Conservation (phyloP, 1,284 basidiomycete genomes). For the Irpex sp. region DNA sequence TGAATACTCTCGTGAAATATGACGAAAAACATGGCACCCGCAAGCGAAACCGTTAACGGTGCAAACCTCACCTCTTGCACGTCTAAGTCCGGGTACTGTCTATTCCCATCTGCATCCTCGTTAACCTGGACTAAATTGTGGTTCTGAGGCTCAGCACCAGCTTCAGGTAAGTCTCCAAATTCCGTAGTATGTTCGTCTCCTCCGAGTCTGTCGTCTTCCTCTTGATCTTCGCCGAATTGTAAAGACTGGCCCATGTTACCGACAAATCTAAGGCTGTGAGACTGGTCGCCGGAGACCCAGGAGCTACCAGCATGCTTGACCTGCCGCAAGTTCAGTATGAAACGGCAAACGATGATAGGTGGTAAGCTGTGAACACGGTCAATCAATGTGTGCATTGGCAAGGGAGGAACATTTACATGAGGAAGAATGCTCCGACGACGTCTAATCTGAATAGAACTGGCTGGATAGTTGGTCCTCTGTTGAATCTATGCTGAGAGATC, state of each 20-base stretch:
- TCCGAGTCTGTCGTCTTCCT: too few relatives aligned
- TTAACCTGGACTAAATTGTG: too few relatives aligned
- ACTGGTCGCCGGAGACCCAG: neutral
- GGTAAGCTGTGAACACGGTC: neutral
- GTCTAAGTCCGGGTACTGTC: too few relatives aligned
- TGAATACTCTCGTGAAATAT: too few relatives aligned
- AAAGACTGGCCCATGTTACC: neutral
- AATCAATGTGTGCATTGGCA: too few relatives aligned
- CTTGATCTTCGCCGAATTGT: neutral
- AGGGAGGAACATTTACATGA: neutral
- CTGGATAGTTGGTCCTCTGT: neutral
- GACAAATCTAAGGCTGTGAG: neutral
- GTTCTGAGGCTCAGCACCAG: too few relatives aligned
- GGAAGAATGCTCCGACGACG: neutral
- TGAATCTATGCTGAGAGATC: neutral
- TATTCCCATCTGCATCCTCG: too few relatives aligned
- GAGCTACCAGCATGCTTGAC: neutral
- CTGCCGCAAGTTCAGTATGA: neutral
- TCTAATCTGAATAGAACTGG: neutral
- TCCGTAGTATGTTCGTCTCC: too few relatives aligned
- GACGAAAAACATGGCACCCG: too few relatives aligned
- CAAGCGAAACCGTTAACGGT: too few relatives aligned
- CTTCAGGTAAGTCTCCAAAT: too few relatives aligned
- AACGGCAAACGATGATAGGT: neutral
- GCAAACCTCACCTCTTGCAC: too few relatives aligned